These are phyloP conservation scores for Dianthus caryophyllus DNA, from an alignment of 148 eudicot species.

Conservation along the genomic window DNA sequence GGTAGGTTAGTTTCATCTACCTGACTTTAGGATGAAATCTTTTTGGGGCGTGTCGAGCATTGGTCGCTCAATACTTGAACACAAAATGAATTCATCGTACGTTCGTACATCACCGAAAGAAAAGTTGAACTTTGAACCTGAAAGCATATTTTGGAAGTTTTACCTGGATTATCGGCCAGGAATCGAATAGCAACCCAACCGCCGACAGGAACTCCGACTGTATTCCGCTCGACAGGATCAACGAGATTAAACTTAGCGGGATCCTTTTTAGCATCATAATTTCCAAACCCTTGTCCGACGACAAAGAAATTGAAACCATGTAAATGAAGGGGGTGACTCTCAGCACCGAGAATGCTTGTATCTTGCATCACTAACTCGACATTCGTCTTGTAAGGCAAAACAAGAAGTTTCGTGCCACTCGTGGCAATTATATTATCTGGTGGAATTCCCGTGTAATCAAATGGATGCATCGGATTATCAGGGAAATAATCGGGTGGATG, in stretches of 20 bases:
- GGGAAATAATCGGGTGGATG: not conserved
- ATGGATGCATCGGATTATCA: not conserved
- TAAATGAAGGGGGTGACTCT: constrained; percentile 14
- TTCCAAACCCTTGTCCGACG: constrained; percentile 15
- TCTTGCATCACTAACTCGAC: constrained; percentile 18
- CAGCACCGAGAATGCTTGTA: constrained; percentile 15
- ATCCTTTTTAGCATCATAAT: not conserved
- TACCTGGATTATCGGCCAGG: constrained; percentile 18
- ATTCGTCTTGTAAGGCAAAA: not conserved
- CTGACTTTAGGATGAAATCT: too few relatives aligned
- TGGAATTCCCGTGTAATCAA: constrained; percentile 12
- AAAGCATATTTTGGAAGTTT: not conserved
- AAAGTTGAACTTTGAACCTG: not conserved
- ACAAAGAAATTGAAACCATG: constrained; percentile 20
- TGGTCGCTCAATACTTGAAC: too few relatives aligned
- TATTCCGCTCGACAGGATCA: constrained; percentile 18
- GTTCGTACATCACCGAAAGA: not conserved
- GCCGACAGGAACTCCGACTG: constrained; percentile 17
- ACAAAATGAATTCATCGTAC: too few relatives aligned
- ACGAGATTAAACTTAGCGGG: constrained; percentile 6
- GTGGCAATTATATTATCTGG: constrained; percentile 10
- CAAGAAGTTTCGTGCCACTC: constrained; percentile 1
- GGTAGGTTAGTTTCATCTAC: too few relatives aligned
- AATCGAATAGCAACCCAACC: constrained; percentile 20
- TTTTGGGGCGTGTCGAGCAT: too few relatives aligned